Evolutionary conservation across 208 protist species (phyloP).

Genomic region (Acanthamoeba sp.): DNA sequence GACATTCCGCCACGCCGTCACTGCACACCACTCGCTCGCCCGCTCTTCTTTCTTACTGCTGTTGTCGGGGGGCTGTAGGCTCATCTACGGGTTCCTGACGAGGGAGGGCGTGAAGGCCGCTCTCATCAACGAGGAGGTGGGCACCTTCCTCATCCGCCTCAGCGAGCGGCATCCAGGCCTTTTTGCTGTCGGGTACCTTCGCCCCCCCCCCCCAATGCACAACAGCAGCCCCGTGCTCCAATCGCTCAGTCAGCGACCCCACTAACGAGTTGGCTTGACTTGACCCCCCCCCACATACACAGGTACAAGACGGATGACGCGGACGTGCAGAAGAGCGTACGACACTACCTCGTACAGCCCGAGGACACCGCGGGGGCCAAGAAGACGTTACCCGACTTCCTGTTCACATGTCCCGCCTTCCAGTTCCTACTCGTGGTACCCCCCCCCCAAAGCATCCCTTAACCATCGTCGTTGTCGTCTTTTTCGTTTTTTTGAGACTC

Average conservation of each 20-base stretch:
- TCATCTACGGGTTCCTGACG: slow-evolving; percentile 83
- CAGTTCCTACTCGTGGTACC: slow-evolving; percentile 14
- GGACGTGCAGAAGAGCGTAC: slow-evolving; percentile 54
- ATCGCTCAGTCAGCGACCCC: too few species aligned
- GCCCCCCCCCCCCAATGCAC: too few species aligned
- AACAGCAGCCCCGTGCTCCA: too few species aligned
- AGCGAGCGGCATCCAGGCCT: slow-evolving; percentile 78
- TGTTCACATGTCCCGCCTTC: slow-evolving; percentile 21
- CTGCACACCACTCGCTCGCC: neutral
- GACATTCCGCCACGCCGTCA: neutral
- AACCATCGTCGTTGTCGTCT: neutral
- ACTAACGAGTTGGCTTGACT: too few species aligned
- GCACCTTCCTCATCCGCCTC: slow-evolving; percentile 82
- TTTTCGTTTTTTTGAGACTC: slow-evolving; percentile 31
- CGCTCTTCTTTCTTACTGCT: neutral
- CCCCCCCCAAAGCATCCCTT: neutral
- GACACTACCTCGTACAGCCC: slow-evolving; percentile 46
- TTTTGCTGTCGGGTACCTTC: slow-evolving; percentile 78
- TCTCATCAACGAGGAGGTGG: slow-evolving; percentile 76
- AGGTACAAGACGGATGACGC: slow-evolving; percentile 75
- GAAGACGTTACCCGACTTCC: slow-evolving; percentile 74
- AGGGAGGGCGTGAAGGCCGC: slow-evolving; percentile 77
- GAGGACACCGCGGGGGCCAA: slow-evolving; percentile 70
- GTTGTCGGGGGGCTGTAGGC: neutral
- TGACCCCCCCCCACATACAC: too few species aligned